These are phyloP conservation scores for Scutellaria barbata DNA, from an alignment of 257 asterid genomes.

Conservation along the genomic window DNA sequence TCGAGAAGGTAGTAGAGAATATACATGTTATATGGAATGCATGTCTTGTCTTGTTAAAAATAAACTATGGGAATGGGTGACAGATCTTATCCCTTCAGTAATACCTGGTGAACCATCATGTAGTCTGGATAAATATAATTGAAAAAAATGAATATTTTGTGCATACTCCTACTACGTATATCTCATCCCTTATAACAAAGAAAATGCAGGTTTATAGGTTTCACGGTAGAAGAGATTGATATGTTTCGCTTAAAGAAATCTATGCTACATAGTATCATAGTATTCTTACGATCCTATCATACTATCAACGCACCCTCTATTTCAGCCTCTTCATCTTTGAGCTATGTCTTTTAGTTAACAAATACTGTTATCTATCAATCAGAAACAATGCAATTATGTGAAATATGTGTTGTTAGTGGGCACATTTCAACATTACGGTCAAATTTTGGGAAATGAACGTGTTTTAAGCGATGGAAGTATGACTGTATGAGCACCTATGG, in stretches of 20 bases:
- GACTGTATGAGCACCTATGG: background rate
- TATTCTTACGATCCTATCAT: background rate
- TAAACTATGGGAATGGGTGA: background rate
- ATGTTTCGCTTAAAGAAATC: background rate
- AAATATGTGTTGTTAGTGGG: background rate
- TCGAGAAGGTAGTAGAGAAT: background rate
- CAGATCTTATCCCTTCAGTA: background rate
- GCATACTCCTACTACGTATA: background rate
- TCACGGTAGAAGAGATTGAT: background rate
- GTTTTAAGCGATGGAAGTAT: background rate
- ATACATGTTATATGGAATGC: background rate
- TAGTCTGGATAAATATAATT: slow-evolving; percentile 9
- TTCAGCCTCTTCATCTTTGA: background rate
- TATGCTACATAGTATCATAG: no score
- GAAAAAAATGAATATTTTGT: background rate
- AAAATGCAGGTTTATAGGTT: background rate
- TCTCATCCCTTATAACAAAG: background rate
- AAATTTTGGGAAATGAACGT: background rate
- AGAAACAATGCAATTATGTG: background rate
- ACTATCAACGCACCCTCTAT: background rate
- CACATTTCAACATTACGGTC: background rate
- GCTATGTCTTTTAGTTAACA: background rate
- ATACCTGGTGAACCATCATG: background rate
- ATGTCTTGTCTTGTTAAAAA: background rate
- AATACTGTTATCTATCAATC: background rate